Evolutionary conservation across 2,329 filamentous ascomycete species (phyloP).

Genomic region (Aspergillus pseudotamarii): DNA sequence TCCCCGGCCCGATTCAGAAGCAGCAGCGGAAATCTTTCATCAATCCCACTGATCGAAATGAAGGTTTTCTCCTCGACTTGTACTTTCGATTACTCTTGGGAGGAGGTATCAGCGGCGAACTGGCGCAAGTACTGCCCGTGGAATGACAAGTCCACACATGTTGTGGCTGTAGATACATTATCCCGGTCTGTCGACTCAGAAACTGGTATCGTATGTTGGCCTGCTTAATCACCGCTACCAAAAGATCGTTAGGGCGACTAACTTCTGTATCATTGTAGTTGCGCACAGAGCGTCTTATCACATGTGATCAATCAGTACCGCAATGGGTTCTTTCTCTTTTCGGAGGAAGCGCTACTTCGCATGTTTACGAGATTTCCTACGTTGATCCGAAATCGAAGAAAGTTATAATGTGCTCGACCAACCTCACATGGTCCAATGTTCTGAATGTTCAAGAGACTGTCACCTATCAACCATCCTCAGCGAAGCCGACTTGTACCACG

Average conservation of each 20-base stretch:
- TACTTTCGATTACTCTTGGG: conserved; percentile 97
- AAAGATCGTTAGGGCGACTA: conserved; percentile 12
- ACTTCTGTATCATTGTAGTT: conserved; percentile 48
- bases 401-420: conserved; percentile 95
- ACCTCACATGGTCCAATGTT: conserved; percentile 89
- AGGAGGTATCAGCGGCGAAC: conserved; percentile 95
- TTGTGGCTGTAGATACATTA: conserved; percentile 92
- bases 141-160: conserved; percentile 98
- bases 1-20: not conserved
- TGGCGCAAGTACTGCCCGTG: conserved; percentile 99
- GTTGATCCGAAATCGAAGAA: conserved; percentile 82
- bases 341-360: conserved; percentile 76
- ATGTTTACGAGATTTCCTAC: conserved; percentile 94
- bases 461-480: conserved; percentile 69
- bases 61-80: conserved; percentile 91
- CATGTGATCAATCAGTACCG: conserved; percentile 52
- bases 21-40: conserved; percentile 7
- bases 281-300: conserved; percentile 69
- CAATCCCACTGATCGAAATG: conserved; percentile 58
- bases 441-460: conserved; percentile 93
- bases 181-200: conserved; percentile 67
- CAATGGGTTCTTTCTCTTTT: conserved; percentile 72
- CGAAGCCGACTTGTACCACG: conserved; percentile 61
- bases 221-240: not conserved
- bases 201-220: conserved; percentile 65